Base-by-base conservation (phyloP, 2,329 filamentous ascomycete genomes). In the Xylaria sp. region DNA sequence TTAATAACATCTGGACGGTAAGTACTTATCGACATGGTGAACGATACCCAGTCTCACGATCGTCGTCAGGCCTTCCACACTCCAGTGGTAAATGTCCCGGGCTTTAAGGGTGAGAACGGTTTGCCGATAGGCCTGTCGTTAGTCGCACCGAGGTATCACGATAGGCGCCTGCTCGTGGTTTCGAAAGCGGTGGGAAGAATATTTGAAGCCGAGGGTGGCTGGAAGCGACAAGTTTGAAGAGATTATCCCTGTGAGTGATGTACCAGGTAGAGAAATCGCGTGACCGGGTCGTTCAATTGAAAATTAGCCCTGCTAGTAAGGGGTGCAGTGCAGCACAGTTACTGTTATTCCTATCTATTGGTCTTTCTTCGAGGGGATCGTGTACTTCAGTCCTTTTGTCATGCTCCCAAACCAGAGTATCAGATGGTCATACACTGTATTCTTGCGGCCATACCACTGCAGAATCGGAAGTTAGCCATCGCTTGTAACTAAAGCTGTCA, bases 11-110 rank as follows among this genome's bases (percentile, higher is more conserved):
- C 0, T 83, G 80, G 81, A 83, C 81, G 20, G 79, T 82, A 52
- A 68, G 76, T 13, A 34, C 9, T 67, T 8, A 20, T 21, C 13
- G 13, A 2, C 21, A 11, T n/a, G 11, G 5, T 7, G 9, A 7
- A 5, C 19, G 41, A 39, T 34, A 17, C 20, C 5, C 2, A 16
- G 29, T 13, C 44, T 56, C 42, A 46, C 22, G 8, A 49, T 20
- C 8, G 13, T 37, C 2, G 9, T 9, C 13, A 76, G 72, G 73
- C 72, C 9, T 69, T 88, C 13, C 85, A 89, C 56, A 80, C 76
- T 1, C 86, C 86, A 0, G 82, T 84, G 0, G 69, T 88, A n/a
- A 88, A 88, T 54, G 67, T 89, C 0, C 84, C 85, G 0, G 85
- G 84, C 0, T 88, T 89, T 59, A 69, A 74, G 29, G 85, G 86